Conservation (phyloP, 1,284 basidiomycete genomes). For the Cryptococcus hybrid region DNA sequence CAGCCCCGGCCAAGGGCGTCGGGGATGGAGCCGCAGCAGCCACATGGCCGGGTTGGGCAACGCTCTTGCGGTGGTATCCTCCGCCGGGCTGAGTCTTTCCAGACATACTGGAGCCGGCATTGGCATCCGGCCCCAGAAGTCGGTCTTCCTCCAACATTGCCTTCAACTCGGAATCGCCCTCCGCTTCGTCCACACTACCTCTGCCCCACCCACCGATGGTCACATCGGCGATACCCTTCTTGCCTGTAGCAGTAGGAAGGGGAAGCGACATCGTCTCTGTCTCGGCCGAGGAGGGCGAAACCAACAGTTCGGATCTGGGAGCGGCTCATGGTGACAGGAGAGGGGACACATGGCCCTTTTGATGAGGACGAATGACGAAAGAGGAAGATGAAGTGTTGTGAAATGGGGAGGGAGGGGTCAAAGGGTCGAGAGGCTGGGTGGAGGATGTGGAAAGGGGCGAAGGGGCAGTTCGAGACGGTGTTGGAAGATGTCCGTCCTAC, state of each 20-base stretch:
- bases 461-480: conserved; percentile 51
- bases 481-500: conserved; percentile 54
- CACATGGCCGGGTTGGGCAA: background rate
- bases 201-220: conserved; percentile 35
- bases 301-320: conserved; percentile 53
- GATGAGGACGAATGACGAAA: conserved; percentile 54
- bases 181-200: conserved; percentile 16
- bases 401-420: conserved; percentile 36
- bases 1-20: background rate
- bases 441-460: conserved; percentile 24
- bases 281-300: conserved; percentile 50
- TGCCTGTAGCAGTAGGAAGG: conserved; percentile 3
- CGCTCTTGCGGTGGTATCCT: background rate
- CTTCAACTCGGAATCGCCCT: conserved; percentile 31
- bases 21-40: background rate
- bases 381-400: conserved; percentile 52
- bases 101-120: background rate
- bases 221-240: conserved; percentile 7
- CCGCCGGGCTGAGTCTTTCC: background rate
- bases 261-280: conserved; percentile 24
- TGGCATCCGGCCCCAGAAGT: background rate
- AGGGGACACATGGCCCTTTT: conserved; percentile 52
- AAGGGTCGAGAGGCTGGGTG: conserved; percentile 23
- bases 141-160: conserved; percentile 20
- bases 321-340: conserved; percentile 52